Conservation (phyloP, 805 yeast genomes). For the Hanseniaspora lindneri region DNA sequence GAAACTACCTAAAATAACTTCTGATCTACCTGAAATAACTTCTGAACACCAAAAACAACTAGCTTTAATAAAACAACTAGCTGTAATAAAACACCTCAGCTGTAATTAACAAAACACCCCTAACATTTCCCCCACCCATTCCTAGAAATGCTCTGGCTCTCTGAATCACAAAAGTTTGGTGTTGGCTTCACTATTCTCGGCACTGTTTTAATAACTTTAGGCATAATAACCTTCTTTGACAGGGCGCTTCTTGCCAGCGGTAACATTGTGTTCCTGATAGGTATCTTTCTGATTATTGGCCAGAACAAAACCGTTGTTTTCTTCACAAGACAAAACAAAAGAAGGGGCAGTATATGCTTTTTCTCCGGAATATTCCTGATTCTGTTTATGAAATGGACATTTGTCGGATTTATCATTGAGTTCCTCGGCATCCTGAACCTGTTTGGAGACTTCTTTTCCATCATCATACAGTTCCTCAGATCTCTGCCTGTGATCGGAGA, state of each 20-base stretch:
- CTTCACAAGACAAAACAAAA: conserved; percentile 63
- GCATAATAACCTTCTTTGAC: conserved; percentile 77
- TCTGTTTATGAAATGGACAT: conserved; percentile 53
- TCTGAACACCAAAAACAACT: too few species aligned
- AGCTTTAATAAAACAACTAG: too few species aligned
- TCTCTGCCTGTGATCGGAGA: conserved; percentile 85
- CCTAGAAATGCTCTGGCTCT: conserved; percentile 61
- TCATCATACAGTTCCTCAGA: conserved; percentile 74
- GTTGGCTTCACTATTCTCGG: conserved; percentile 85
- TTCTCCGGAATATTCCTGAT: conserved; percentile 64
- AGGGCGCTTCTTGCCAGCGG: conserved; percentile 83
- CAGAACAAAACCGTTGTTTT: conserved; percentile 69
- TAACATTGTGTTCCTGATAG: conserved; percentile 65
- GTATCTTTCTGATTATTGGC: conserved; percentile 77
- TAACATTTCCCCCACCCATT: too few species aligned
- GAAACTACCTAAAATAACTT: too few species aligned
- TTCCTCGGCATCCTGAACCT: conserved; percentile 78
- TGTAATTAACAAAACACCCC: too few species aligned
- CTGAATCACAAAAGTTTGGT: conserved; percentile 78
- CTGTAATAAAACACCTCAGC: too few species aligned
- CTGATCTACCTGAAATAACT: too few species aligned
- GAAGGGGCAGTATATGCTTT: conserved; percentile 78
- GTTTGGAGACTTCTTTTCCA: conserved; percentile 88
- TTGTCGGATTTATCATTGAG: conserved; percentile 75
- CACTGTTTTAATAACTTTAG: conserved; percentile 62